phyloP scores from a whole-genome alignment of 306 rosid genomes.

The Citrullus mucosospermus region DNA sequence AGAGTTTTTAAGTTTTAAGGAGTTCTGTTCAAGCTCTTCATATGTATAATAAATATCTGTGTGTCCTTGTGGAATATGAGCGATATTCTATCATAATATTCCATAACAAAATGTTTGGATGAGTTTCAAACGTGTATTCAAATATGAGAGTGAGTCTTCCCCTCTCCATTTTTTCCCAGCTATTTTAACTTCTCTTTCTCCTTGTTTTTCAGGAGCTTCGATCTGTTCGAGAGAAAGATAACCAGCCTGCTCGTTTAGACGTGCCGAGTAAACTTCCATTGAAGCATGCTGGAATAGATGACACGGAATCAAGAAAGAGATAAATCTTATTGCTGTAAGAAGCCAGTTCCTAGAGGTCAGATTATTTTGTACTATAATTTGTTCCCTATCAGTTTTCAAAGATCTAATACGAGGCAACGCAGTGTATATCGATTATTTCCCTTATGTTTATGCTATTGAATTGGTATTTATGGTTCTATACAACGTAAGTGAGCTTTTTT shows the following conservation, averaged over 20 bases:
- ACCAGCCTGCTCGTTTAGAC: conserved; percentile 19
- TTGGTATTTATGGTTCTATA: neutral
- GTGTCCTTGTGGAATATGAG: neutral
- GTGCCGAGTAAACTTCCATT: conserved; percentile 21
- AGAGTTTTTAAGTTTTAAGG: neutral
- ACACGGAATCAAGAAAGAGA: conserved; percentile 37
- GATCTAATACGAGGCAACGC: conserved; percentile 7
- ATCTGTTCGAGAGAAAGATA: conserved; percentile 44
- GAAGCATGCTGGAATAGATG: conserved; percentile 21
- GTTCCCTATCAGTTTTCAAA: conserved; percentile 5
- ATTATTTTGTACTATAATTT: conserved; percentile 17
- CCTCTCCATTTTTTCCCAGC: neutral
- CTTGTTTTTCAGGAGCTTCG: conserved; percentile 44
- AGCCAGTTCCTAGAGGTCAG: conserved; percentile 14
- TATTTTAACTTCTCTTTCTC: neutral
- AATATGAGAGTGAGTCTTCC: neutral
- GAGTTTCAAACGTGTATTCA: neutral
- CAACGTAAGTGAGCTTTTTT: neutral
- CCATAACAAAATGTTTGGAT: neutral
- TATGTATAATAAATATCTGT: neutral
- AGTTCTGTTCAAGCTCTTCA: neutral
- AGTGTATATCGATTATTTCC: conserved; percentile 3
- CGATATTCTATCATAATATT: neutral
- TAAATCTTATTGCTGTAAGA: conserved; percentile 13
- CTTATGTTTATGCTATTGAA: neutral